These are phyloP conservation scores for Penicillium herquei DNA, from an alignment of 495 filamentous ascomycete species.

Conservation along the genomic window DNA sequence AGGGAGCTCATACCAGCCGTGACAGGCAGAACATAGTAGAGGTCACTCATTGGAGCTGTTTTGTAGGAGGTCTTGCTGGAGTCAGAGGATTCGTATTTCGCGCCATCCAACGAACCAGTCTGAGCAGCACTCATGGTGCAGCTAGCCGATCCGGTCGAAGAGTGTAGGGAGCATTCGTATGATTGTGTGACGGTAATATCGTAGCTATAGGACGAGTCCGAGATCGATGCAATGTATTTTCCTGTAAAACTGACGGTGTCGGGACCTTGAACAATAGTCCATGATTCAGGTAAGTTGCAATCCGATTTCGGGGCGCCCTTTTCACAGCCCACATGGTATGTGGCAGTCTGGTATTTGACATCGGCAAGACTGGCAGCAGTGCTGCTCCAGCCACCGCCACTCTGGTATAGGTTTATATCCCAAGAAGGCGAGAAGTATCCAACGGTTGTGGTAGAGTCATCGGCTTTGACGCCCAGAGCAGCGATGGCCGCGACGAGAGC, in stretches of 20 bases:
- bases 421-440: slow-evolving; percentile 14
- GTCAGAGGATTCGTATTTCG: not conserved
- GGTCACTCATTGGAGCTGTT: not conserved
- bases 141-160: slow-evolving; percentile 14
- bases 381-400: slow-evolving; percentile 11
- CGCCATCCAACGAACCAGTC: slow-evolving; percentile 8
- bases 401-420: not conserved
- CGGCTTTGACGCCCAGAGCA: slow-evolving; percentile 3
- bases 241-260: slow-evolving; percentile 15
- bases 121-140: slow-evolving; percentile 16
- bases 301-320: slow-evolving; percentile 18
- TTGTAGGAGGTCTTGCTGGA: slow-evolving; percentile 7
- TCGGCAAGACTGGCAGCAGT: slow-evolving; percentile 18
- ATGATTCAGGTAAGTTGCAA: slow-evolving; percentile 10
- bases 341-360: slow-evolving; percentile 13
- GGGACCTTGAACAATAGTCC: slow-evolving; percentile 18
- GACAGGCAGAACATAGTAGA: slow-evolving; percentile 16
- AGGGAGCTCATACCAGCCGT: slow-evolving; percentile 14
- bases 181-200: slow-evolving; percentile 17
- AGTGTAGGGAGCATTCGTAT: slow-evolving; percentile 18
- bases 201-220: slow-evolving; percentile 3
- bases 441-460: slow-evolving; percentile 3
- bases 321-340: slow-evolving; percentile 20
- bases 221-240: slow-evolving; percentile 14
- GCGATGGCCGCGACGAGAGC: slow-evolving; percentile 10